Conservation (phyloP, 345 rosid genomes). For the Gynandropsis gynandra region DNA sequence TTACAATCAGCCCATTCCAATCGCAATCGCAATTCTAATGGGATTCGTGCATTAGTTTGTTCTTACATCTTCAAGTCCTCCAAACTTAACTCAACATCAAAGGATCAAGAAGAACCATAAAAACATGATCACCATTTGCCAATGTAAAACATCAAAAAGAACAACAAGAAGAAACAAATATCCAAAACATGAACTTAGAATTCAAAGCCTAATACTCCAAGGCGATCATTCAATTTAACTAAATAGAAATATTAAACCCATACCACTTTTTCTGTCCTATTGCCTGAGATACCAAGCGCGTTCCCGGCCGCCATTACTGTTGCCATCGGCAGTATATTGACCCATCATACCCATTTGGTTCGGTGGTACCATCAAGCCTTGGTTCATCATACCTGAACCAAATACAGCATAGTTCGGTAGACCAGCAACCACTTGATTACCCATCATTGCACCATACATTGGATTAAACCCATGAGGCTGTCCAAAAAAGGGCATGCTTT, state of each 20-base stretch:
- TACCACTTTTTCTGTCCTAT: conserved; percentile 17
- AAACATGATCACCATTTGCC: too few relatives aligned
- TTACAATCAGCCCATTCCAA: too few relatives aligned
- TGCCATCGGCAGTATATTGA: conserved; percentile 20
- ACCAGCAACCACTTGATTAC: conserved; percentile 25
- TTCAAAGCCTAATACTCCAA: conserved; percentile 16
- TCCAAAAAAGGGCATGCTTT: conserved; percentile 28
- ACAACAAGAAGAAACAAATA: too few relatives aligned
- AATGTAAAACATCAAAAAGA: too few relatives aligned
- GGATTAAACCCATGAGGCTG: conserved; percentile 27
- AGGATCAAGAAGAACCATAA: too few relatives aligned
- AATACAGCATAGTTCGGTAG: conserved; percentile 21
- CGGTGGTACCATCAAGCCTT: conserved; percentile 8
- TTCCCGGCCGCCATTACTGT: conserved; percentile 24
- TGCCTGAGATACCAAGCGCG: conserved; percentile 29
- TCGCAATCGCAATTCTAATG: too few relatives aligned
- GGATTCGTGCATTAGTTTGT: too few relatives aligned
- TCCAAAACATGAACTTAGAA: too few relatives aligned
- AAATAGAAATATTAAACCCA: conserved; percentile 3
- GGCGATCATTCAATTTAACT: conserved; percentile 6
- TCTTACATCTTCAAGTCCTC: too few relatives aligned
- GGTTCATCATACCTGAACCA: conserved; percentile 28
- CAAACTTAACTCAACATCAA: too few relatives aligned
- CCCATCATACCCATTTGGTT: conserved; percentile 26
- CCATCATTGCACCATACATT: conserved; percentile 24